Percentiles rank a stretch among this genome's conserved stretches.
Evolutionary conservation across 2,329 filamentous ascomycete genomes (phyloP).

Genomic region (Aureobasidium leucospermi): DNA sequence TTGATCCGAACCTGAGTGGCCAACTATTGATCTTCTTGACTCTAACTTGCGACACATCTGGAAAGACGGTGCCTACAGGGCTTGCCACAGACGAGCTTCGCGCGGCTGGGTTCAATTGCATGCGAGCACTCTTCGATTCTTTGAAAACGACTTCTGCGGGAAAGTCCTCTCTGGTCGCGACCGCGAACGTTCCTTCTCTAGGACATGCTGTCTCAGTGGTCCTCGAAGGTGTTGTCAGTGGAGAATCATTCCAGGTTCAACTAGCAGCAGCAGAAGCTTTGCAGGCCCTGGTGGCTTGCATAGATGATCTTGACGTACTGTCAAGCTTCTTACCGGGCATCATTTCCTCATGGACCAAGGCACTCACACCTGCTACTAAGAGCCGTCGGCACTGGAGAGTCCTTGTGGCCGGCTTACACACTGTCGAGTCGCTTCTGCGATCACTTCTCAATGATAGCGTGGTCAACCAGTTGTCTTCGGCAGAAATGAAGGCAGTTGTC

Average conservation of each 20-base stretch:
- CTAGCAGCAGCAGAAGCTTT: slow-evolving; percentile 61
- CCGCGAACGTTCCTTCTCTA: slow-evolving; percentile 63
- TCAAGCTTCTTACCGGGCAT: slow-evolving; percentile 84
- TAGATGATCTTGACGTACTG: slow-evolving; percentile 66
- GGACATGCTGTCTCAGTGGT: slow-evolving; percentile 77
- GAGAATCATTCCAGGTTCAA: slow-evolving; percentile 60
- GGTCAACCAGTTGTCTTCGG: slow-evolving; percentile 21
- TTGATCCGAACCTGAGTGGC: slow-evolving; percentile 66
- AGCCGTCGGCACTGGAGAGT: slow-evolving; percentile 55
- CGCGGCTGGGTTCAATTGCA: slow-evolving; percentile 61
- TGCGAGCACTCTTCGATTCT: slow-evolving; percentile 58
- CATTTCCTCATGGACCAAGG: slow-evolving; percentile 70
- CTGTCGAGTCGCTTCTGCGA: slow-evolving; percentile 18
- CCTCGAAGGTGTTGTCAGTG: slow-evolving; percentile 63
- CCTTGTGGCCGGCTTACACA: slow-evolving; percentile 37
- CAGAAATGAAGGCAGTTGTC: slow-evolving; percentile 23
- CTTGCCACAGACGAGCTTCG: slow-evolving; percentile 67
- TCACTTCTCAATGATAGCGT: slow-evolving; percentile 13
- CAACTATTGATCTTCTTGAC: slow-evolving; percentile 81
- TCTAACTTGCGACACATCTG: slow-evolving; percentile 68
- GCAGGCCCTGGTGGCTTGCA: slow-evolving; percentile 51
- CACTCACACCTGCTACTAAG: slow-evolving; percentile 62
- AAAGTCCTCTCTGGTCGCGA: slow-evolving; percentile 44
- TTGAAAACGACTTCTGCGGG: slow-evolving; percentile 44
- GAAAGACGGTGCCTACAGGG: slow-evolving; percentile 45